phyloP scores from a whole-genome alignment of 306 rosid species.

The Quillaja saponaria region DNA sequence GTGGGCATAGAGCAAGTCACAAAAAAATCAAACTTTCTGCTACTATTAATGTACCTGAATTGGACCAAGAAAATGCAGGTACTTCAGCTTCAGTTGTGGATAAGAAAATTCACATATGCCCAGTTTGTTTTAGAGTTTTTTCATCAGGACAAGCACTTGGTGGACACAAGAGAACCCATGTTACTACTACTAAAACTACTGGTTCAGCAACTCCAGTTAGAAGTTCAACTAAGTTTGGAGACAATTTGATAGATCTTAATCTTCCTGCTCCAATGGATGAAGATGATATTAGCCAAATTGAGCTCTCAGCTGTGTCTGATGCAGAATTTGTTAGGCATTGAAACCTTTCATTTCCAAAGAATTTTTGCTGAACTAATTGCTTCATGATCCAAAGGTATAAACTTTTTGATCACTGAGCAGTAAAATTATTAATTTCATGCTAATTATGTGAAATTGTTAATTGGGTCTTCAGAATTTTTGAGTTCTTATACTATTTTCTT shows the following conservation, averaged over 20 bases:
- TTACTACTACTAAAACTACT: constrained; percentile 18
- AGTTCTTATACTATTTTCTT: neutral
- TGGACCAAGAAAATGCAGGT: constrained; percentile 30
- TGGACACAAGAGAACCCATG: constrained; percentile 95
- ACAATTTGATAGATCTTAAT: constrained; percentile 78
- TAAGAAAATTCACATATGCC: constrained; percentile 73
- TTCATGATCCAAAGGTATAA: constrained; percentile 43
- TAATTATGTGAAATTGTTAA: too few species aligned
- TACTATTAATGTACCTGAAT: constrained; percentile 16
- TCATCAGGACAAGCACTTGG: constrained; percentile 95
- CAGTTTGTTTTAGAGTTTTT: constrained; percentile 78
- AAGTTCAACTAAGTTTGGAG: constrained; percentile 32
- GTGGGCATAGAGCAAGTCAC: constrained; percentile 97
- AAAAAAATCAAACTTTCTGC: constrained; percentile 58
- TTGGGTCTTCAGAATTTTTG: constrained; percentile 11
- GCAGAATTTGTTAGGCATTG: constrained; percentile 58
- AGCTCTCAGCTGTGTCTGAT: constrained; percentile 78
- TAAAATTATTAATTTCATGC: constrained; percentile 32
- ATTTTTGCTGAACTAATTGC: constrained; percentile 22
- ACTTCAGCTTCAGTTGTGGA: constrained; percentile 23
- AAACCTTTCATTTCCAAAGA: neutral
- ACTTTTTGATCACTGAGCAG: constrained; percentile 43
- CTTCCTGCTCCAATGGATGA: constrained; percentile 85
- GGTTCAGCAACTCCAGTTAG: constrained; percentile 27
- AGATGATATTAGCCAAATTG: constrained; percentile 64